These are phyloP conservation scores for Persicaria maculosa DNA, from an alignment of 148 eudicot species.

Conservation along the genomic window DNA sequence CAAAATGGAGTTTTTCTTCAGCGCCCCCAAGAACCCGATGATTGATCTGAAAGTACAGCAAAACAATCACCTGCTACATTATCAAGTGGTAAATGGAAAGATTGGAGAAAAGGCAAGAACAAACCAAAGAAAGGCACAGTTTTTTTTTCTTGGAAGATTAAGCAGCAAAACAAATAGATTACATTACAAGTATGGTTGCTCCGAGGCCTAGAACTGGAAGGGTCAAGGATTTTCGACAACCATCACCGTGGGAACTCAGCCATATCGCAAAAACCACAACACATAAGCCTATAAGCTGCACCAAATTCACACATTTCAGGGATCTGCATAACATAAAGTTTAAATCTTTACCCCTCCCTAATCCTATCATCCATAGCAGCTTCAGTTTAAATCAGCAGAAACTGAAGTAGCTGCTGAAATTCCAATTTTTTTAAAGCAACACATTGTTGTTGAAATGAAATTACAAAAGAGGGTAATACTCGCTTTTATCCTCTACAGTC, in stretches of 20 bases:
- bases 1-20: slow-evolving; percentile 75
- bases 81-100: not conserved
- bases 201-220: slow-evolving; percentile 94
- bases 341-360: not conserved
- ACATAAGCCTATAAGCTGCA: slow-evolving; percentile 72
- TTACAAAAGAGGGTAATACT: not conserved
- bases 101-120: not conserved
- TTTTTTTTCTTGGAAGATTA: not conserved
- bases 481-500: not conserved
- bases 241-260: slow-evolving; percentile 84
- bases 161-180: slow-evolving; percentile 24
- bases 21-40: slow-evolving; percentile 82
- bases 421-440: not conserved
- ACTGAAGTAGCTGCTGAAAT: not conserved
- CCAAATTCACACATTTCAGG: slow-evolving; percentile 7
- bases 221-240: slow-evolving; percentile 81
- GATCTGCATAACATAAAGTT: slow-evolving; percentile 1
- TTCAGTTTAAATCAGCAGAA: not conserved
- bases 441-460: not conserved
- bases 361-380: not conserved
- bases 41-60: slow-evolving; percentile 53
- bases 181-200: slow-evolving; percentile 73
- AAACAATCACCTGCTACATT: not conserved
- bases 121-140: not conserved
- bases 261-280: slow-evolving; percentile 84